Percentiles rank a stretch among this genome's conserved stretches.
These are phyloP conservation scores for Moniliophthora roreri DNA, from an alignment of 1,284 basidiomycete species.

Conservation along the genomic window DNA sequence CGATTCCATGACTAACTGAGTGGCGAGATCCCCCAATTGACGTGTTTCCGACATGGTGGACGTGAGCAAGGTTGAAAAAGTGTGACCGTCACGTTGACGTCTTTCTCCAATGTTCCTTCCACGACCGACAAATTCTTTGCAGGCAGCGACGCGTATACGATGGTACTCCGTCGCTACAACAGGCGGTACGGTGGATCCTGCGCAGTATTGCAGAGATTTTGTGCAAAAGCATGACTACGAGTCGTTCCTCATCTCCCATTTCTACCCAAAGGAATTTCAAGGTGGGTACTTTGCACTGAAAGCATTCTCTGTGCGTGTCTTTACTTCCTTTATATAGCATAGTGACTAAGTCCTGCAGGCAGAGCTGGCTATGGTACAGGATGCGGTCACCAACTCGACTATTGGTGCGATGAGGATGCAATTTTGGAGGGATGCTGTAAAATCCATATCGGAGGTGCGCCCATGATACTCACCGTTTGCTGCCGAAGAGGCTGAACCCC, in stretches of 20 bases:
- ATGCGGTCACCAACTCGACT: conserved; percentile 74
- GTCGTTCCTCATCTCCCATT: conserved; percentile 73
- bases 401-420: conserved; percentile 90
- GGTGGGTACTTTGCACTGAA: conserved; percentile 80
- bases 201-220: conserved; percentile 63
- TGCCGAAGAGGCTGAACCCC: conserved; percentile 15
- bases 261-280: conserved; percentile 70
- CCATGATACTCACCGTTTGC: neutral
- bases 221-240: conserved; percentile 82
- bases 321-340: conserved; percentile 14
- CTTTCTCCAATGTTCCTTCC: neutral
- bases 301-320: conserved; percentile 80
- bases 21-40: conserved; percentile 82
- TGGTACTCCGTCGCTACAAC: conserved; percentile 2
- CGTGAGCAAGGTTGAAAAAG: neutral
- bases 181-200: conserved; percentile 36
- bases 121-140: neutral
- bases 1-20: conserved; percentile 85
- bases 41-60: conserved; percentile 28
- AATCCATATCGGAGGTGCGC: conserved; percentile 68
- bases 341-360: conserved; percentile 46
- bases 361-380: conserved; percentile 82
- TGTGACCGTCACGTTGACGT: conserved; percentile 3
- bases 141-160: neutral
- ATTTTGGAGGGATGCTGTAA: conserved; percentile 90